Evolutionary conservation across 768 basidiomycete genomes (phyloP).

Genomic region (Sutorius australiensis): DNA sequence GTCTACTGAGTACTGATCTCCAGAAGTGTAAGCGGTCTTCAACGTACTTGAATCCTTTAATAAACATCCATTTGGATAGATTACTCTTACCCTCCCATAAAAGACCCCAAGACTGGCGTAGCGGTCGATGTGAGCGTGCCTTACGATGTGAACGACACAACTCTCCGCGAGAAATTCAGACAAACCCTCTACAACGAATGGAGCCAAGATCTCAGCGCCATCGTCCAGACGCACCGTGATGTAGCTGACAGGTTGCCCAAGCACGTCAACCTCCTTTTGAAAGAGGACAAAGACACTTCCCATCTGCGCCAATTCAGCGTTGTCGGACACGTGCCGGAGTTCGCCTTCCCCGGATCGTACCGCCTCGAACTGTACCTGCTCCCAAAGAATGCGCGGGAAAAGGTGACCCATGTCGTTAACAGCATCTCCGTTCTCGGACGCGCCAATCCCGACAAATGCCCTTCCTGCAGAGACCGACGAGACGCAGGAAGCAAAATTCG

Average conservation of each 20-base stretch:
- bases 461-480: conserved; percentile 10
- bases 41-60: not conserved
- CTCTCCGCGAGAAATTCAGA: conserved; percentile 7
- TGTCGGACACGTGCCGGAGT: conserved; percentile 10
- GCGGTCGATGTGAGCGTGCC: conserved; percentile 15
- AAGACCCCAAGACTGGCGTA: not conserved
- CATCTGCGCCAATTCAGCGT: conserved; percentile 10
- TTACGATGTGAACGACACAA: not conserved
- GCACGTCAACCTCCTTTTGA: conserved; percentile 3
- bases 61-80: conserved; percentile 2
- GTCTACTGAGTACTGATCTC: not conserved
- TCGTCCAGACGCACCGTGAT: not conserved
- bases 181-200: conserved; percentile 4
- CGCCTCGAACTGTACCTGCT: conserved; percentile 17
- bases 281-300: not conserved
- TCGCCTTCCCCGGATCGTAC: conserved; percentile 17
- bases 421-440: conserved; percentile 14
- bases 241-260: not conserved
- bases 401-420: conserved; percentile 5
- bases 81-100: conserved; percentile 20
- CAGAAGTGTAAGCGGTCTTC: conserved; percentile 8
- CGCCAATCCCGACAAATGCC: conserved; percentile 1
- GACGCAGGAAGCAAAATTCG: conserved; percentile 10
- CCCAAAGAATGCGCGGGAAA: not conserved
- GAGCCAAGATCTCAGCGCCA: not conserved